phyloP scores from a whole-genome alignment of 139 green algal genomes.

The Micractinium conductrix region DNA sequence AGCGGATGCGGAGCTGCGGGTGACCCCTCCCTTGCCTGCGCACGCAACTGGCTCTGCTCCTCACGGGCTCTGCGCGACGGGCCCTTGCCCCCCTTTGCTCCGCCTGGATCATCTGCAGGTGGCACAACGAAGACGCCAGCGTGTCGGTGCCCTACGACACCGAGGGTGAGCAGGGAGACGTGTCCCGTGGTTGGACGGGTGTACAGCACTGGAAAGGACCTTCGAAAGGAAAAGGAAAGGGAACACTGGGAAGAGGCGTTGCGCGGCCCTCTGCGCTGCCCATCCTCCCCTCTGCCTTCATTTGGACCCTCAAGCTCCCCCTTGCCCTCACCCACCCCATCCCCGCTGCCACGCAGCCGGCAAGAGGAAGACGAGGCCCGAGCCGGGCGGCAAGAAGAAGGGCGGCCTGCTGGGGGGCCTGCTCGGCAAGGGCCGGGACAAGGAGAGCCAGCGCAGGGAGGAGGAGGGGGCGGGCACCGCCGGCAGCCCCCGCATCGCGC shows the following conservation, averaged over 20 bases:
- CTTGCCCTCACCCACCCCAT: neutral
- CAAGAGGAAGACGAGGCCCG: neutral
- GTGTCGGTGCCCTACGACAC: neutral
- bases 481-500: slow-evolving; percentile 5
- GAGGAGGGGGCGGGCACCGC: neutral
- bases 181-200: neutral
- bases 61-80: too few relatives aligned
- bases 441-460: neutral
- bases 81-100: too few relatives aligned
- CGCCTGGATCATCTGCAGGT: too few relatives aligned
- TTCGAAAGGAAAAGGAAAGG: neutral
- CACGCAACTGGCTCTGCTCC: too few relatives aligned
- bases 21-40: too few relatives aligned
- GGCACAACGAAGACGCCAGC: slow-evolving; percentile 31
- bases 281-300: neutral
- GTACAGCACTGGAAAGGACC: neutral
- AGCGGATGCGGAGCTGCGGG: too few relatives aligned
- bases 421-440: neutral
- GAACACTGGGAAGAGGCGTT: neutral
- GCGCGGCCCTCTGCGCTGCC: neutral
- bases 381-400: neutral
- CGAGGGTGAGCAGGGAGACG: neutral
- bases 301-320: neutral
- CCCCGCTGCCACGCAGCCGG: neutral
- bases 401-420: slow-evolving; percentile 8